phyloP scores from a whole-genome alignment of 176 grass and related monocot species.

The Carex myosuroides region DNA sequence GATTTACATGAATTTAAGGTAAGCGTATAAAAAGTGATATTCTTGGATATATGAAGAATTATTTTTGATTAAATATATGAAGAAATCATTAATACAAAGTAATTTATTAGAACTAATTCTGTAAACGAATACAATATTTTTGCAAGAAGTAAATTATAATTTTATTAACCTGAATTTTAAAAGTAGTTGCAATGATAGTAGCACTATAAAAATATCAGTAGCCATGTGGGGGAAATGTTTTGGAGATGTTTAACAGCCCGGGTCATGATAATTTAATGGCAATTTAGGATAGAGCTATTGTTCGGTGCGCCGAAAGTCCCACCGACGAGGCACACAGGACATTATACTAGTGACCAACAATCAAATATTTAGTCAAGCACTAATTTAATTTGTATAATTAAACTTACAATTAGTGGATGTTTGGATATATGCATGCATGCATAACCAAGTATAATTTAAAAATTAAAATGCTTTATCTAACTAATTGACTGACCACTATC shows the following conservation, averaged over 20 bases:
- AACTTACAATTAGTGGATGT: not conserved
- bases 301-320: conserved; percentile 9
- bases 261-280: not conserved
- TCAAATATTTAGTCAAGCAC: conserved; percentile 2
- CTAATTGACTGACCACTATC: not conserved
- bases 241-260: not conserved
- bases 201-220: too few species aligned
- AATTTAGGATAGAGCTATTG: not conserved
- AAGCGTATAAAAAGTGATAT: too few species aligned
- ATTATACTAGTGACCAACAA: not conserved
- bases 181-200: too few species aligned
- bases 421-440: not conserved
- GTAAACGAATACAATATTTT: not conserved
- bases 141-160: not conserved
- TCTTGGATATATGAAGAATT: too few species aligned
- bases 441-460: not conserved
- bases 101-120: not conserved
- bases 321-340: not conserved
- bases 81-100: not conserved
- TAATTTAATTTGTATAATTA: not conserved
- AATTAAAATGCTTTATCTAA: not conserved
- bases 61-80: too few species aligned
- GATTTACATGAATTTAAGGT: too few species aligned
- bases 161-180: not conserved
- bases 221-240: not conserved